A percentile compares a stretch with the other conserved stretches of the same genome.
Conservation (phyloP, 2,329 filamentous ascomycete genomes). For the Fusarium buharicum region DNA sequence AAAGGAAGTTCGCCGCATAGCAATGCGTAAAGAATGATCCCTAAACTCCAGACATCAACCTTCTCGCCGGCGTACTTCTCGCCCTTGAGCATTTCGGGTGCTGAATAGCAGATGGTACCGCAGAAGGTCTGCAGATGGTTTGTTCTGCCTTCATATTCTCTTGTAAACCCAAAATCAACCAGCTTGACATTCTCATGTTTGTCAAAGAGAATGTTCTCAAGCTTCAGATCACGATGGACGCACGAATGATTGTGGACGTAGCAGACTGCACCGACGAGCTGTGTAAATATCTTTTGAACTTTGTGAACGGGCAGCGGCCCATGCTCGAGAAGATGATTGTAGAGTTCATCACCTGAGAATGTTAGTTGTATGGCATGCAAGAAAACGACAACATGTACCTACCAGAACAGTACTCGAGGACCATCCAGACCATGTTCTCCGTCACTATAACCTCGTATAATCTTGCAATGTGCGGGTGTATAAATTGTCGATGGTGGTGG, state of each 20-base stretch:
- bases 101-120: constrained; percentile 96
- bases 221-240: constrained; percentile 94
- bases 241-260: constrained; percentile 97
- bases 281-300: constrained; percentile 94
- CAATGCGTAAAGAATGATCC: constrained; percentile 85
- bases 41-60: constrained; percentile 94
- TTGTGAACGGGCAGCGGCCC: constrained; percentile 85
- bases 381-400: constrained; percentile 37
- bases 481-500: constrained; percentile 96
- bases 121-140: constrained; percentile 98
- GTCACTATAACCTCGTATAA: constrained; percentile 99
- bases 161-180: constrained; percentile 97
- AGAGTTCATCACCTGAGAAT: constrained; percentile 85
- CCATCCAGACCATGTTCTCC: constrained; percentile 93
- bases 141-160: constrained; percentile 94
- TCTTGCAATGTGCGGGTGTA: constrained; percentile 95
- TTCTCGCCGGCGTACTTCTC: constrained; percentile 99
- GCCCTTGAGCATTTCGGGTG: constrained; percentile 97
- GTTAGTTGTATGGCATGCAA: constrained; percentile 40
- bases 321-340: constrained; percentile 91
- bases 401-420: constrained; percentile 96
- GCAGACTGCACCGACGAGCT: constrained; percentile 91
- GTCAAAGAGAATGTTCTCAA: constrained; percentile 91
- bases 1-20: constrained; percentile 90
- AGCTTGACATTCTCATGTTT: constrained; percentile 98